phyloP scores from a whole-genome alignment of 2,329 filamentous ascomycete species.

The Ceratocystis papillata region DNA sequence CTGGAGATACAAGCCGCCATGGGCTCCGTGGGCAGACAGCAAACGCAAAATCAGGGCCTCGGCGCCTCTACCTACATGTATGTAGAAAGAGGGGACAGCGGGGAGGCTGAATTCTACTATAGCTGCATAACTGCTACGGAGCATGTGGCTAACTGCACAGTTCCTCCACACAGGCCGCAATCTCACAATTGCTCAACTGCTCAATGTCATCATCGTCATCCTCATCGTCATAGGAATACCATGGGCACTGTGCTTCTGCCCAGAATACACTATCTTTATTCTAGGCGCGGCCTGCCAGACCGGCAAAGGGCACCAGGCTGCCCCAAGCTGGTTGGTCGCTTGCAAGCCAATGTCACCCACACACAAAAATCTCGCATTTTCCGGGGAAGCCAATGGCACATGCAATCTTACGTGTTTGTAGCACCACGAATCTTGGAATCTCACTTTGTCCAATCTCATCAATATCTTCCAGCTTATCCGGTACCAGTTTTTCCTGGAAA shows the following conservation, averaged over 20 bases:
- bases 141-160: not conserved
- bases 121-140: not conserved
- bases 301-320: not conserved
- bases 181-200: not conserved
- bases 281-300: not conserved
- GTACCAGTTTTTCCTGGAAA: not conserved
- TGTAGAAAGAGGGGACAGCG: not conserved
- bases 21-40: too few species aligned
- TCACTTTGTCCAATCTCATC: not conserved
- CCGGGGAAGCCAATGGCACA: conserved; percentile 3
- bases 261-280: not conserved
- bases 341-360: not conserved
- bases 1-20: too few species aligned
- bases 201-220: not conserved
- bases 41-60: too few species aligned
- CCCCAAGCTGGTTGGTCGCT: not conserved
- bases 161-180: not conserved
- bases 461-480: conserved; percentile 1
- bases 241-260: not conserved
- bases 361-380: not conserved
- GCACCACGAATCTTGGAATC: not conserved
- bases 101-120: not conserved
- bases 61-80: too few species aligned
- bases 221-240: not conserved
- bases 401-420: not conserved